These are phyloP conservation scores for Pichia cactophila DNA, from an alignment of 1,139 yeast genomes.

Conservation along the genomic window DNA sequence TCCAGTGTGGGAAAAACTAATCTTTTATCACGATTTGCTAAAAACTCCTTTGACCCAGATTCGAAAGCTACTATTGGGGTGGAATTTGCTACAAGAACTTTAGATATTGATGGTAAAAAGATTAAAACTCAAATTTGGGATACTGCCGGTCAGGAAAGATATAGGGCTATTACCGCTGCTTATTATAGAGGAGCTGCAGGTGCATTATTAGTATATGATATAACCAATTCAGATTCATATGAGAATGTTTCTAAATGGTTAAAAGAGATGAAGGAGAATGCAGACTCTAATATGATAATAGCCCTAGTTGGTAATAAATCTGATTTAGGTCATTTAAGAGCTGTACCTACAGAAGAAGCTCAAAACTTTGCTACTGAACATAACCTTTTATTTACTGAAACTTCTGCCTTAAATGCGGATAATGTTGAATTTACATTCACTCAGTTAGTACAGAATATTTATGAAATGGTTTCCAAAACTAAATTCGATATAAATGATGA, in stretches of 20 bases:
- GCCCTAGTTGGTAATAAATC: constrained; percentile 96
- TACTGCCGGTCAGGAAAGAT: constrained; percentile 98
- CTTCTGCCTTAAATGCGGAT: constrained; percentile 92
- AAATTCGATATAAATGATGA: constrained; percentile 69
- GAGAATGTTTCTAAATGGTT: constrained; percentile 95
- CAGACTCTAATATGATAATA: constrained; percentile 93
- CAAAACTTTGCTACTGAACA: constrained; percentile 92
- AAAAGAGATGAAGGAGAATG: constrained; percentile 91
- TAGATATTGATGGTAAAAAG: constrained; percentile 89
- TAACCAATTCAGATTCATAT: constrained; percentile 85
- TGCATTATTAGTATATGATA: constrained; percentile 91
- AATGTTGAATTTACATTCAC: constrained; percentile 94
- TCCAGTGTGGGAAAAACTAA: constrained; percentile 97
- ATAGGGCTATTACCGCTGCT: constrained; percentile 95
- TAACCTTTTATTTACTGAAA: constrained; percentile 86
- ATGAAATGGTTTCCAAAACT: constrained; percentile 84
- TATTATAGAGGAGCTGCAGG: constrained; percentile 98
- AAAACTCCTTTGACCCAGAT: constrained; percentile 92
- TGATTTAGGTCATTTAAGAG: constrained; percentile 90
- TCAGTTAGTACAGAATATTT: constrained; percentile 83
- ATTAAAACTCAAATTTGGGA: constrained; percentile 99
- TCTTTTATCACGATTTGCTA: constrained; percentile 83
- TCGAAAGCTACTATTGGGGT: constrained; percentile 95
- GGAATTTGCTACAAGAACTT: constrained; percentile 94
- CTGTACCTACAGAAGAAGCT: constrained; percentile 97